Evolutionary conservation across 2,329 filamentous ascomycete species (phyloP).

Genomic region (Tolypocladium capitatum): DNA sequence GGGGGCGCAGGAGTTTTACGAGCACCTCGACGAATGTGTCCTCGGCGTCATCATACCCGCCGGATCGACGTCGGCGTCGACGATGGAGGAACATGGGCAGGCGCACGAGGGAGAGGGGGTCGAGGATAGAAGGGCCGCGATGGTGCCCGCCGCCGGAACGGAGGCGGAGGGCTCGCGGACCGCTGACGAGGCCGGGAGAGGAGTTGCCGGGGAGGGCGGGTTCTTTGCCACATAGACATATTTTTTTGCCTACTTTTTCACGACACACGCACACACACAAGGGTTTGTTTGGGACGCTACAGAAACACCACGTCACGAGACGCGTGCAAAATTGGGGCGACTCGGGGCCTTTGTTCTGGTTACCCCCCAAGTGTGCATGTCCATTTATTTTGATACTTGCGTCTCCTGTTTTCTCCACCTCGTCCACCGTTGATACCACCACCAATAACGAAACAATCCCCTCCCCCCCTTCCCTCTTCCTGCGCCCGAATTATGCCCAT

Average conservation of each 20-base stretch:
- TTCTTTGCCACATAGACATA: neutral
- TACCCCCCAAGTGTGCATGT: neutral
- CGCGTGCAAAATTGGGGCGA: neutral
- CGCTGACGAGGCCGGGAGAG: neutral
- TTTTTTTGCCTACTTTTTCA: neutral
- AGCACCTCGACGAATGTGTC: slow-evolving; percentile 68
- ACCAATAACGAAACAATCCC: neutral
- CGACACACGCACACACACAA: neutral
- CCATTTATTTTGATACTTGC: neutral
- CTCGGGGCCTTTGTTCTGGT: neutral
- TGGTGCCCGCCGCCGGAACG: neutral
- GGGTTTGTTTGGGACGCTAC: neutral
- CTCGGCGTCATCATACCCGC: slow-evolving; percentile 42
- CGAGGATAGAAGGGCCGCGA: neutral
- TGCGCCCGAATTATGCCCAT: neutral
- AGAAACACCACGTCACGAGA: neutral
- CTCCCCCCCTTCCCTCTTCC: too few species aligned
- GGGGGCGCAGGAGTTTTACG: slow-evolving; percentile 91
- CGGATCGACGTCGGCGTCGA: neutral
- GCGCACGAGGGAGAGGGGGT: neutral
- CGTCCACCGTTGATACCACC: neutral
- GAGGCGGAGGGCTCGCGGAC: neutral
- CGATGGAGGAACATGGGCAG: neutral
- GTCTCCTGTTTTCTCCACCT: neutral
- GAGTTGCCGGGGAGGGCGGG: neutral